phyloP scores from a whole-genome alignment of 305 asterid genomes.

The Solanum aculeatissimum region DNA sequence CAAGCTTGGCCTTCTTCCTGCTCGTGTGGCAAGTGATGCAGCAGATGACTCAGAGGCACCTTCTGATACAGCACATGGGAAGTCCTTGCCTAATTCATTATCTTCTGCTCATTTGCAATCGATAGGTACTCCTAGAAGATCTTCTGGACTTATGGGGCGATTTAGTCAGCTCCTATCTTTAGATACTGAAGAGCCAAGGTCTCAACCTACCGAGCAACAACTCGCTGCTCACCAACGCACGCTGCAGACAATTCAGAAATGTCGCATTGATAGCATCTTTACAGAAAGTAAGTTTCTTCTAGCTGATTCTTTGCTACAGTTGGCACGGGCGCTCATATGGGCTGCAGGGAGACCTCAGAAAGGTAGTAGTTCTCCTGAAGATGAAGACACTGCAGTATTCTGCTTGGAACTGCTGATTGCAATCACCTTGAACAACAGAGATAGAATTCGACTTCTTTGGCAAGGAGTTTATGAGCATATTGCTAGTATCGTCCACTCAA shows the following conservation, averaged over 20 bases:
- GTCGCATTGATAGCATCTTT: constrained; percentile 7
- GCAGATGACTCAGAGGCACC: constrained; percentile 7
- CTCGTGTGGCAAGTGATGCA: constrained; percentile 10
- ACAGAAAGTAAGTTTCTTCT: constrained; percentile 11
- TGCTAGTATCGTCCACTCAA: constrained; percentile 10
- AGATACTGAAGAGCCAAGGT: constrained; percentile 10
- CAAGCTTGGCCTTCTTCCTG: constrained; percentile 14
- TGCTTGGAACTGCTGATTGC: constrained; percentile 14
- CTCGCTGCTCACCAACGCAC: constrained; percentile 15
- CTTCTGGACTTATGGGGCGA: constrained; percentile 11
- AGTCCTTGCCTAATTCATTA: constrained; percentile 1
- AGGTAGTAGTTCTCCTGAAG: constrained; percentile 7
- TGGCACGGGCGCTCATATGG: constrained; percentile 10
- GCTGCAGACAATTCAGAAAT: constrained; percentile 10
- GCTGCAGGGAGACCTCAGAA: constrained; percentile 12
- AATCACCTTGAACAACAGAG: constrained; percentile 9
- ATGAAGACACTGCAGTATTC: constrained; percentile 14
- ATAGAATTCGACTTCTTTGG: constrained; percentile 11
- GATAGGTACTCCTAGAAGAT: constrained; percentile 8
- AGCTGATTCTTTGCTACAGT: constrained; percentile 9
- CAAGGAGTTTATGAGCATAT: constrained; percentile 16
- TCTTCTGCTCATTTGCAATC: constrained; percentile 3
- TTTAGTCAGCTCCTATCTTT: constrained; percentile 13
- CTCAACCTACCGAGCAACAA: constrained; percentile 11
- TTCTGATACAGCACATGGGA: constrained; percentile 7